phyloP scores from a whole-genome alignment of 805 yeast species.

The Candida peoriensis region DNA sequence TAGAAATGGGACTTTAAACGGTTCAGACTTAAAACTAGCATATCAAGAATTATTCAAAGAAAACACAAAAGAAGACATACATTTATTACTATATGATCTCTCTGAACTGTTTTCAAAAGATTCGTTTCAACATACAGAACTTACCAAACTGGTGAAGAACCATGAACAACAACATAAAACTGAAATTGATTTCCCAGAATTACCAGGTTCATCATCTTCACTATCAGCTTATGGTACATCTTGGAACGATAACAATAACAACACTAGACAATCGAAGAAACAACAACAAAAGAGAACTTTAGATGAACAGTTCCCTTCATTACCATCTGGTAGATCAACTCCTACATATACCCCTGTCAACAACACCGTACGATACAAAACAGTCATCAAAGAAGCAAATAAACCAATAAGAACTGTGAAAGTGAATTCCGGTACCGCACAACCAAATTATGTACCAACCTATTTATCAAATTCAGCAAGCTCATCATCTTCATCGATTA shows the following conservation, averaged over 20 bases:
- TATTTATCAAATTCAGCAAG: slow-evolving; percentile 19
- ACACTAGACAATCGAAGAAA: slow-evolving; percentile 13
- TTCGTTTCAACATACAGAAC: slow-evolving; percentile 39
- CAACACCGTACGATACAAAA: slow-evolving; percentile 17
- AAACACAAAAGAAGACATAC: slow-evolving; percentile 42
- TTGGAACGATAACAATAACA: slow-evolving; percentile 22
- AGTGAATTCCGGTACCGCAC: neutral
- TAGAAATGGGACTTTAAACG: slow-evolving; percentile 40
- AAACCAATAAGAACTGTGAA: neutral
- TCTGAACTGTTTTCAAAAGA: slow-evolving; percentile 47
- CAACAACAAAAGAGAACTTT: slow-evolving; percentile 9
- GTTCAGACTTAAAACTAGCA: slow-evolving; percentile 39
- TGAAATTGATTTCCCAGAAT: slow-evolving; percentile 45
- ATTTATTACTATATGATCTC: slow-evolving; percentile 54
- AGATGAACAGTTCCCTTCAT: slow-evolving; percentile 28
- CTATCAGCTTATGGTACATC: slow-evolving; percentile 20
- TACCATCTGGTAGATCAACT: slow-evolving; percentile 15
- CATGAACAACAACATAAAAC: slow-evolving; percentile 21
- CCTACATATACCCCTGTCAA: slow-evolving; percentile 16
- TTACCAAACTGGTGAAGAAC: slow-evolving; percentile 25
- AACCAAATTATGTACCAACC: slow-evolving; percentile 5
- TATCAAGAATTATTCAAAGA: slow-evolving; percentile 46
- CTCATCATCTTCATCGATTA: slow-evolving; percentile 15
- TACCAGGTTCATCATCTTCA: slow-evolving; percentile 29
- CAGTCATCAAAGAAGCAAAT: slow-evolving; percentile 5